These are phyloP conservation scores for Leishmania guyanensis DNA, from an alignment of 208 protist species.

Conservation along the genomic window DNA sequence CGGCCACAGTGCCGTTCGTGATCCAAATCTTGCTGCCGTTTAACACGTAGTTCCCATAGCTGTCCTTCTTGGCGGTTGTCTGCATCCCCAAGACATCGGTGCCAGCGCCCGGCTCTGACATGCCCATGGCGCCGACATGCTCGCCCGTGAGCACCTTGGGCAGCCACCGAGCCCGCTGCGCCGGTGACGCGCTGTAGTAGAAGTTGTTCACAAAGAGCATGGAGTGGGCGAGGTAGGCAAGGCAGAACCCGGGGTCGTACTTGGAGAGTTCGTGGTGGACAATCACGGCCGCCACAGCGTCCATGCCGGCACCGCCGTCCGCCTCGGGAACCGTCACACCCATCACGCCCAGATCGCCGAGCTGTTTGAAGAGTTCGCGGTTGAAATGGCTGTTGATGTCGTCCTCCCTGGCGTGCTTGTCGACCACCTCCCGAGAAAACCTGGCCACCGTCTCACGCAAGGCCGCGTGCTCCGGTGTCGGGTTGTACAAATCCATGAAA, in stretches of 20 bases:
- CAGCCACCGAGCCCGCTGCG: conserved; percentile 92
- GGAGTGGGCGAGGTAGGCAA: conserved; percentile 80
- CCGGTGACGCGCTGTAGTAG: conserved; percentile 75
- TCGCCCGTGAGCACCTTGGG: conserved; percentile 94
- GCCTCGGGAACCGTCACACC: conserved; percentile 94
- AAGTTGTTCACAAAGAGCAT: conserved; percentile 91
- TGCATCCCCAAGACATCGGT: conserved; percentile 97
- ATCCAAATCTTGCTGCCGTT: conserved; percentile 98
- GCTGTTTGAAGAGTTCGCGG: conserved; percentile 90
- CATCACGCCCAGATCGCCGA: conserved; percentile 95
- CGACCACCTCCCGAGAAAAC: conserved; percentile 62
- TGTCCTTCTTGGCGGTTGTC: conserved; percentile 82
- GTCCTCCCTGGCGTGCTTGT: conserved; percentile 52
- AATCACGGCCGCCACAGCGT: conserved; percentile 75
- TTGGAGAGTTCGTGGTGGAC: conserved; percentile 85
- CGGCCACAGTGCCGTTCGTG: conserved; percentile 96
- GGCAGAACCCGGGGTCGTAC: conserved; percentile 75
- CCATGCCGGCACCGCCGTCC: conserved; percentile 91
- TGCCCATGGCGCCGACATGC: conserved; percentile 95
- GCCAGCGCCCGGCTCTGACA: conserved; percentile 94
- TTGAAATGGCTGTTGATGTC: conserved; percentile 76
- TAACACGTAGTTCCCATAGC: conserved; percentile 78
- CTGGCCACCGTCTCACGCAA: conserved; percentile 63
- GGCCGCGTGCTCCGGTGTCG: conserved; percentile 62
- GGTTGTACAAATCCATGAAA: conserved; percentile 58